Evolutionary conservation across 257 asterid genomes (phyloP).

Genomic region (Gynochthodes officinalis): DNA sequence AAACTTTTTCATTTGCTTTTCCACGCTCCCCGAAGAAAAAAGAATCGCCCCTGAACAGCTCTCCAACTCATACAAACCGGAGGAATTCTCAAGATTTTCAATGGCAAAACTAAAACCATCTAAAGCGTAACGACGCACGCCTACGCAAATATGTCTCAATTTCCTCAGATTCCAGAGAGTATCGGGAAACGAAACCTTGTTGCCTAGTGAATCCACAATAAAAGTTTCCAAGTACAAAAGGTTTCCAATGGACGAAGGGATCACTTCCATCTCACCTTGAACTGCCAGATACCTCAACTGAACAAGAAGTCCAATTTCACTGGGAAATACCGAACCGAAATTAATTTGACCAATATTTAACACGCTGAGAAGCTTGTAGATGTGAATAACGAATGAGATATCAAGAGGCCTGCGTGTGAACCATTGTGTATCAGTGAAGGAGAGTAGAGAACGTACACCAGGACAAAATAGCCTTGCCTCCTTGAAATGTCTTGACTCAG

Average conservation of each 20-base stretch:
- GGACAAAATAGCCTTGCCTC: background rate
- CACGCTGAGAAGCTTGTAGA: background rate
- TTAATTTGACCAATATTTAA: background rate
- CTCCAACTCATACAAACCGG: background rate
- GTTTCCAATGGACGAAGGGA: background rate
- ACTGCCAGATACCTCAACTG: background rate
- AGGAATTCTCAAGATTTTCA: background rate
- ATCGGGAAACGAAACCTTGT: background rate
- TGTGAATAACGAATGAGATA: background rate
- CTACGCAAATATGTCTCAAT: background rate
- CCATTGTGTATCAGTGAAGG: background rate
- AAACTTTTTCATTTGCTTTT: background rate
- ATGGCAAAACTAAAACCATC: no score
- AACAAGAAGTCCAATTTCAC: background rate
- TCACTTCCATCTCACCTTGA: background rate
- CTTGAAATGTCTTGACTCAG: background rate
- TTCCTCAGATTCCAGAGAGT: background rate
- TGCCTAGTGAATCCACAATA: background rate
- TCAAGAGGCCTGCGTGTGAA: background rate
- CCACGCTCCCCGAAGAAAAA: background rate
- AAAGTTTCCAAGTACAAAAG: background rate
- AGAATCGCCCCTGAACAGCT: background rate
- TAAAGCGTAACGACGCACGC: background rate
- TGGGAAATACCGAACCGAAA: background rate
- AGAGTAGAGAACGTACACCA: background rate